Evolutionary conservation across 768 basidiomycete genomes (phyloP).

Genomic region (Suillus brevipes): DNA sequence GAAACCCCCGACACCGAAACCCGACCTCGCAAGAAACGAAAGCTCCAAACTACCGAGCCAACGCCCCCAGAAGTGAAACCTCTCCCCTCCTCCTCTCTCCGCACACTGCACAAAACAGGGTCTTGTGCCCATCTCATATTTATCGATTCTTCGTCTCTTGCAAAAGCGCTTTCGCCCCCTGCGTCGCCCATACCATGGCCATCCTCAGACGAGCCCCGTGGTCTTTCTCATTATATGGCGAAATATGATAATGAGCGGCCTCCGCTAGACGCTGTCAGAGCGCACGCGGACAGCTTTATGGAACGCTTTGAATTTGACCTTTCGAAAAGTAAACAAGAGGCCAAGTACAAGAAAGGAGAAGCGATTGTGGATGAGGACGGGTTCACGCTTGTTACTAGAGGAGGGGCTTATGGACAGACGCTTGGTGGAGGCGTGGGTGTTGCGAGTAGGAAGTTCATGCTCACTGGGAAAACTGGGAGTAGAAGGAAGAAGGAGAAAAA

Average conservation of each 20-base stretch:
- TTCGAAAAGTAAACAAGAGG: slow-evolving; percentile 58
- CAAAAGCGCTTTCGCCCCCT: slow-evolving; percentile 58
- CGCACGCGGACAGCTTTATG: slow-evolving; percentile 80
- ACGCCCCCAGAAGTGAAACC: slow-evolving; percentile 55
- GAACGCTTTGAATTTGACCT: slow-evolving; percentile 66
- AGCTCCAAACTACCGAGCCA: slow-evolving; percentile 20
- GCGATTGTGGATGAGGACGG: slow-evolving; percentile 93
- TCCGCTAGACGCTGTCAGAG: slow-evolving; percentile 67
- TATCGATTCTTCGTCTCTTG: slow-evolving; percentile 71
- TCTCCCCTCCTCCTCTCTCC: slow-evolving; percentile 53
- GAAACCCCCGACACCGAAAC: slow-evolving; percentile 6
- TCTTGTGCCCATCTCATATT: slow-evolving; percentile 69
- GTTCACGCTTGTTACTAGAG: slow-evolving; percentile 91
- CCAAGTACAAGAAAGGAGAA: slow-evolving; percentile 77
- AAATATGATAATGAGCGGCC: slow-evolving; percentile 72
- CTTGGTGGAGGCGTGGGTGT: slow-evolving; percentile 77
- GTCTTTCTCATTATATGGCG: slow-evolving; percentile 70
- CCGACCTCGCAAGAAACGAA: slow-evolving; percentile 35
- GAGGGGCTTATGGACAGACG: slow-evolving; percentile 86
- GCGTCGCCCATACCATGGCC: slow-evolving; percentile 61
- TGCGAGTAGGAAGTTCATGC: slow-evolving; percentile 58
- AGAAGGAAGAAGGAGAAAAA: slow-evolving; percentile 51
- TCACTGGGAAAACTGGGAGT: slow-evolving; percentile 35
- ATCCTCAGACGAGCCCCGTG: slow-evolving; percentile 57
- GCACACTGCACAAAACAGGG: slow-evolving; percentile 63